A percentile compares a stretch with the other conserved stretches of the same genome.
These are phyloP conservation scores for Candida ulmi DNA, from an alignment of 805 yeast species.

Conservation along the genomic window DNA sequence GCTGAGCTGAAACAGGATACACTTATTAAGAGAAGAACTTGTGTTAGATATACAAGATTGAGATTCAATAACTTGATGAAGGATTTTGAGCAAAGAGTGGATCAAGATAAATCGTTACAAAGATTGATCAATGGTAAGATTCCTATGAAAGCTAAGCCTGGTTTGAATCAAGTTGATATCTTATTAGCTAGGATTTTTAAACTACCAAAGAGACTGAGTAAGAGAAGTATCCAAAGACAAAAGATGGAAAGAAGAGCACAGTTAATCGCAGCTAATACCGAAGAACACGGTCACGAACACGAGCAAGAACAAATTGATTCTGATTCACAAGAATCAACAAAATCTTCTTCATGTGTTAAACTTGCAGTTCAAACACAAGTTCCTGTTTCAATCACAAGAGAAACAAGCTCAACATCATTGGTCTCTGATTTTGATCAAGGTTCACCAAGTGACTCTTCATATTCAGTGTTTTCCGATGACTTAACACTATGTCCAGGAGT, in stretches of 20 bases:
- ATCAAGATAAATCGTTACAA: conserved; percentile 7
- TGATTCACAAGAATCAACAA: no score
- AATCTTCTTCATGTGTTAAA: no score
- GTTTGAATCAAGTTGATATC: neutral
- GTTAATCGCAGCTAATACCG: no score
- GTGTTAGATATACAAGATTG: neutral
- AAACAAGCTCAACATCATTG: no score
- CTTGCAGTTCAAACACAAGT: no score
- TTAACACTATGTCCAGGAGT: no score
- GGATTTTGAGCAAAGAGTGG: conserved; percentile 1
- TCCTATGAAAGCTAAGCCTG: neutral
- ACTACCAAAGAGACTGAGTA: neutral
- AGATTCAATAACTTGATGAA: neutral
- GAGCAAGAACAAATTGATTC: no score
- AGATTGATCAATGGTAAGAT: neutral
- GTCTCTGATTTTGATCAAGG: no score
- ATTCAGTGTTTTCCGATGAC: no score
- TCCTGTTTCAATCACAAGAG: no score
- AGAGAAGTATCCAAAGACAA: neutral
- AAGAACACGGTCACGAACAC: no score
- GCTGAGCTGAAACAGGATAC: conserved; percentile 6
- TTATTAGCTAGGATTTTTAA: neutral
- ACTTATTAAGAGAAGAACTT: neutral
- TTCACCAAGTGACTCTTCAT: no score
- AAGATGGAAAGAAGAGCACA: neutral